phyloP scores from a whole-genome alignment of 768 basidiomycete genomes.

The Mycena olivaceomarginata region DNA sequence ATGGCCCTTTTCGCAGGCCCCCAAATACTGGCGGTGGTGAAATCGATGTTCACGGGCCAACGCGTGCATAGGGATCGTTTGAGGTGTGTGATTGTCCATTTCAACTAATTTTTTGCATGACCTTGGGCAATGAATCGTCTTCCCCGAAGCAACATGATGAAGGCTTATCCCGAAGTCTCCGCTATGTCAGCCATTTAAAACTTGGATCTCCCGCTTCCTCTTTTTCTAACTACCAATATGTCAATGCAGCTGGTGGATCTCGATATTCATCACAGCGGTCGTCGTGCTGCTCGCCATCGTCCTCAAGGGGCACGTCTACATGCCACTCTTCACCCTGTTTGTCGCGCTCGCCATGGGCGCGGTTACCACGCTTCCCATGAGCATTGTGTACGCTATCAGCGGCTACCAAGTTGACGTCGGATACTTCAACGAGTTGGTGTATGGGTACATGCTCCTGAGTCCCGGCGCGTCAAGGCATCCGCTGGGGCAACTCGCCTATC shows the following conservation, averaged over 20 bases:
- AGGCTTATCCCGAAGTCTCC: background rate
- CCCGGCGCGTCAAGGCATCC: slow-evolving; percentile 21
- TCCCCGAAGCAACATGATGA: slow-evolving; percentile 5
- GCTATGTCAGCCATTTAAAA: background rate
- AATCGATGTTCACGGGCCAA: background rate
- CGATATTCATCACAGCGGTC: background rate
- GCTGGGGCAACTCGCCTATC: slow-evolving; percentile 26
- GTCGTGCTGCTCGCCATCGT: background rate
- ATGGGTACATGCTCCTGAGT: slow-evolving; percentile 5
- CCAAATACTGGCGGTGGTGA: background rate
- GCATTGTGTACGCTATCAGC: slow-evolving; percentile 12
- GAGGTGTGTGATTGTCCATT: background rate
- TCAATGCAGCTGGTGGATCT: slow-evolving; percentile 1
- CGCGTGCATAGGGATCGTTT: background rate
- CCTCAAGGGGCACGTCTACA: slow-evolving; percentile 15
- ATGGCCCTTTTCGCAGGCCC: slow-evolving; percentile 9
- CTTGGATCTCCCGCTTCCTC: too few species aligned
- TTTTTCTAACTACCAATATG: background rate
- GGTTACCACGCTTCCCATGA: slow-evolving; percentile 20
- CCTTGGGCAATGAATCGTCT: background rate
- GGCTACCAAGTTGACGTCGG: slow-evolving; percentile 10
- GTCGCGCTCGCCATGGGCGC: slow-evolving; percentile 17
- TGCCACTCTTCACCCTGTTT: slow-evolving; percentile 23
- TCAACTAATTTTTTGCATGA: background rate
- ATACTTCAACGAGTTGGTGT: background rate